Percentiles rank a stretch among this genome's conserved stretches.
Conservation (phyloP, 2,329 filamentous ascomycete species). For the Arthrobotrys entomopaga region DNA sequence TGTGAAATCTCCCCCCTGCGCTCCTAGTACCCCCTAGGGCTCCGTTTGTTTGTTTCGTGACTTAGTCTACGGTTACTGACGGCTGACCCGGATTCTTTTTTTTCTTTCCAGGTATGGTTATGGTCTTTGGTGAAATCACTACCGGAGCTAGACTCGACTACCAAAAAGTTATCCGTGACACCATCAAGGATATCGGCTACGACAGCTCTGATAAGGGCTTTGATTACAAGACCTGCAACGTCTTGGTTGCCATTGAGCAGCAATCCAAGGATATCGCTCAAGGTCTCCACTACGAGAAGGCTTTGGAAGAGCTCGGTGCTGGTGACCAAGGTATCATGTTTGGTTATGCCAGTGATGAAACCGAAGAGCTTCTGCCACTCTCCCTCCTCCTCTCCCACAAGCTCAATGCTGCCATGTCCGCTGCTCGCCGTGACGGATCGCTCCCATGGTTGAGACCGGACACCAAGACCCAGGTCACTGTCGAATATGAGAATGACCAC, state of each 20-base stretch:
- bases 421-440: constrained; percentile 84
- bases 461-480: constrained; percentile 99
- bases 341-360: constrained; percentile 99
- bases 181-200: constrained; percentile 99
- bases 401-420: constrained; percentile 94
- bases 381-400: constrained; percentile 95
- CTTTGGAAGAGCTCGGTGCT: constrained; percentile 95
- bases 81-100: constrained; percentile 24
- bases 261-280: constrained; percentile 99
- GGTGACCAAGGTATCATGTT: constrained; percentile 99
- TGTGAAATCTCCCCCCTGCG: constrained; percentile 27
- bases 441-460: constrained; percentile 96
- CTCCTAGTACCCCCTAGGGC: constrained; percentile 10
- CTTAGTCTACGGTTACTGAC: constrained; percentile 36
- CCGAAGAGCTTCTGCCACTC: constrained; percentile 93
- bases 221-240: constrained; percentile 99
- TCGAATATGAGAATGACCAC: constrained; percentile 97
- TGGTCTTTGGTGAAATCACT: constrained; percentile 98
- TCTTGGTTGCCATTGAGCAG: constrained; percentile 98
- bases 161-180: constrained; percentile 93
- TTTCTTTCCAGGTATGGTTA: constrained; percentile 75
- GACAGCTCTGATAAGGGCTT: constrained; percentile 97
- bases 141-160: constrained; percentile 96
- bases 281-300: constrained; percentile 97
- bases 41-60: constrained; percentile 52